Evolutionary conservation across 2,329 filamentous ascomycete species (phyloP).

Genomic region (Cadophora sp.): DNA sequence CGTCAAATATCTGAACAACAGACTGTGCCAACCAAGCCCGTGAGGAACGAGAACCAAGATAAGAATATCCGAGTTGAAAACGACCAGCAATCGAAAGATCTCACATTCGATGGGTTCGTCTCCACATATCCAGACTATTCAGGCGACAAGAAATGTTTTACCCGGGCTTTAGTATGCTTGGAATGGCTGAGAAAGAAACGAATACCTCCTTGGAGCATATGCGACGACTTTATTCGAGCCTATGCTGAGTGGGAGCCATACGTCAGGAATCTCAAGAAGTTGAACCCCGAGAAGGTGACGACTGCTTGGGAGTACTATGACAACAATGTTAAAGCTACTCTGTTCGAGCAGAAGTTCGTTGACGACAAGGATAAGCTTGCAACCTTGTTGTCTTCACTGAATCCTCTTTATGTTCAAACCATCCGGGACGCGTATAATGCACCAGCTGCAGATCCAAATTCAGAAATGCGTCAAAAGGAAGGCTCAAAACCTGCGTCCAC

Average conservation of each 20-base stretch:
- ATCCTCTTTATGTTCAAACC: conserved; percentile 13
- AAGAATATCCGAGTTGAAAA: background rate
- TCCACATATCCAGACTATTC: conserved; percentile 52
- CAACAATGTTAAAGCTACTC: conserved; percentile 31
- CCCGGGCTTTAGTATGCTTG: conserved; percentile 53
- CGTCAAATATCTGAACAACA: background rate
- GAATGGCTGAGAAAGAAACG: conserved; percentile 46
- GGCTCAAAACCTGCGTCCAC: background rate
- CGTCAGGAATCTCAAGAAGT: conserved; percentile 39
- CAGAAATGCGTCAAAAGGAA: too few species aligned
- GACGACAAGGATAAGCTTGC: conserved; percentile 29
- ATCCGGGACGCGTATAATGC: conserved; percentile 8
- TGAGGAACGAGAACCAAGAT: background rate
- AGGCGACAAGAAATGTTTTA: conserved; percentile 51
- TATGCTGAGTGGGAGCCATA: conserved; percentile 55
- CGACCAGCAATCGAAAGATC: background rate
- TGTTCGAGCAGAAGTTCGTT: conserved; percentile 37
- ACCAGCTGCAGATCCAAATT: background rate
- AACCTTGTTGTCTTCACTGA: conserved; percentile 27
- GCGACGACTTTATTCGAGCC: conserved; percentile 58
- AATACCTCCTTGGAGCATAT: conserved; percentile 45
- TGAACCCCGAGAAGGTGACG: conserved; percentile 40
- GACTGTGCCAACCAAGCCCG: background rate
- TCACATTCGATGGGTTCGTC: conserved; percentile 48
- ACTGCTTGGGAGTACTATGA: conserved; percentile 53